Evolutionary conservation across 2,329 filamentous ascomycete genomes (phyloP).

Genomic region (Fusarium oxysporum): DNA sequence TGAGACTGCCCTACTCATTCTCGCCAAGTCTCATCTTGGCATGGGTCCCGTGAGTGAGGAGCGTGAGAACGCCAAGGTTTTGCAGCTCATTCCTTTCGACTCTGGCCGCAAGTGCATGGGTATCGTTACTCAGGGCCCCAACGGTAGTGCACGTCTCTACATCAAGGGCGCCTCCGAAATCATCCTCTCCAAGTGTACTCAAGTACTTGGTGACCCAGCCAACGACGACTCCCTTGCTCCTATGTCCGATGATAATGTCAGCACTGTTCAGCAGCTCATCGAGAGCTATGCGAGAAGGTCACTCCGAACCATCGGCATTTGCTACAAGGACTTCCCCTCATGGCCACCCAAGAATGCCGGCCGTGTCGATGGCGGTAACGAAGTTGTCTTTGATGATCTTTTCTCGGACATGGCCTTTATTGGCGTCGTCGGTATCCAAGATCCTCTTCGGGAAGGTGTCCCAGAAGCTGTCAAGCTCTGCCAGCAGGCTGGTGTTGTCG

Average conservation of each 20-base stretch:
- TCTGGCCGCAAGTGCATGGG: conserved; percentile 81
- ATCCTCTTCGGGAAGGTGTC: conserved; percentile 82
- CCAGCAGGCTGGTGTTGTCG: conserved; percentile 80
- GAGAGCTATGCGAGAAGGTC: conserved; percentile 82
- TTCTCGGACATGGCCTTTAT: conserved; percentile 76
- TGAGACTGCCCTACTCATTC: conserved; percentile 78
- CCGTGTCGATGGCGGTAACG: conserved; percentile 65
- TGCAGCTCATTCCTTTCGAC: conserved; percentile 81
- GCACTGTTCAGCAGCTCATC: conserved; percentile 74
- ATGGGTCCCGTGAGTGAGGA: conserved; percentile 75
- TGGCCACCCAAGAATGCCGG: conserved; percentile 81
- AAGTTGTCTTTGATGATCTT: conserved; percentile 74
- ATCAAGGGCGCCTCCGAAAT: conserved; percentile 76
- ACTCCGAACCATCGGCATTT: conserved; percentile 84
- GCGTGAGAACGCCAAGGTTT: conserved; percentile 67
- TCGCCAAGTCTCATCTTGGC: conserved; percentile 73
- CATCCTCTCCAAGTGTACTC: conserved; percentile 66
- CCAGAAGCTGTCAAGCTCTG: conserved; percentile 77
- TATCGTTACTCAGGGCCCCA: conserved; percentile 63
- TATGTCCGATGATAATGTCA: conserved; percentile 64
- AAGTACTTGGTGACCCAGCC: conserved; percentile 63
- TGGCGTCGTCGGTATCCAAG: conserved; percentile 82
- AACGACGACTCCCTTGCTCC: conserved; percentile 55
- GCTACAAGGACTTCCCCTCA: conserved; percentile 84
- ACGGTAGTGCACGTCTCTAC: conserved; percentile 66